Evolutionary conservation across 108 stramenopile species (phyloP).

Genomic region (Licmophora abbreviata): DNA sequence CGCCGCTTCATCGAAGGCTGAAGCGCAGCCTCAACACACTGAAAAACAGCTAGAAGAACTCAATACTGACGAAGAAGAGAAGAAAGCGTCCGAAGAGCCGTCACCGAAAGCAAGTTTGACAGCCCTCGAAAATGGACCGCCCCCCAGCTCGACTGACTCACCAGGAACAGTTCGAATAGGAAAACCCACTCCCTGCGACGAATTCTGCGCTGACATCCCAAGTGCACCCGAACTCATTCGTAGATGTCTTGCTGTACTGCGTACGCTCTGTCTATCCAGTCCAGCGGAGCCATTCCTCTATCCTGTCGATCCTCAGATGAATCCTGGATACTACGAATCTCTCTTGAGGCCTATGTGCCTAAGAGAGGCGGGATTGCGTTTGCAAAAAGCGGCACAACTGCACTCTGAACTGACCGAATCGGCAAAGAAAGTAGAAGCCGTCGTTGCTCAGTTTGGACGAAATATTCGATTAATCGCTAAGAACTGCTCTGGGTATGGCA

Average conservation of each 20-base stretch:
- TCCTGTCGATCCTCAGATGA: constrained; percentile 78
- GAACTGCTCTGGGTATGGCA: constrained; percentile 56
- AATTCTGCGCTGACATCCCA: constrained; percentile 72
- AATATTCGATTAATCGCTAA: constrained; percentile 64
- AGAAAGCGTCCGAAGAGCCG: constrained; percentile 1
- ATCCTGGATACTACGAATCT: constrained; percentile 82
- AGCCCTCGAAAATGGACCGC: too few relatives aligned
- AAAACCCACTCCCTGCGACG: constrained; percentile 53
- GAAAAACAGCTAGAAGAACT: not conserved
- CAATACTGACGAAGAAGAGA: not conserved
- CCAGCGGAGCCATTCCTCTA: constrained; percentile 71
- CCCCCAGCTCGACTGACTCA: too few relatives aligned
- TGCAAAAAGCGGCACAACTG: constrained; percentile 43
- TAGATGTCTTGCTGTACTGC: constrained; percentile 76
- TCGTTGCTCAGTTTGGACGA: constrained; percentile 60
- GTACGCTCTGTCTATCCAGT: constrained; percentile 48
- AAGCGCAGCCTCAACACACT: constrained; percentile 1
- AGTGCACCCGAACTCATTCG: constrained; percentile 75
- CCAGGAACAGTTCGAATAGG: constrained; percentile 11
- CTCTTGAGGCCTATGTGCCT: constrained; percentile 72
- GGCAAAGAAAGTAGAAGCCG: constrained; percentile 20
- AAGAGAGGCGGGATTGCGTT: constrained; percentile 50
- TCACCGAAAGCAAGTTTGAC: too few relatives aligned
- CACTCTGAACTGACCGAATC: constrained; percentile 7
- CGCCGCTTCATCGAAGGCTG: not conserved